Evolutionary conservation across 768 basidiomycete species (phyloP).

Genomic region (Termitomyces sp.): DNA sequence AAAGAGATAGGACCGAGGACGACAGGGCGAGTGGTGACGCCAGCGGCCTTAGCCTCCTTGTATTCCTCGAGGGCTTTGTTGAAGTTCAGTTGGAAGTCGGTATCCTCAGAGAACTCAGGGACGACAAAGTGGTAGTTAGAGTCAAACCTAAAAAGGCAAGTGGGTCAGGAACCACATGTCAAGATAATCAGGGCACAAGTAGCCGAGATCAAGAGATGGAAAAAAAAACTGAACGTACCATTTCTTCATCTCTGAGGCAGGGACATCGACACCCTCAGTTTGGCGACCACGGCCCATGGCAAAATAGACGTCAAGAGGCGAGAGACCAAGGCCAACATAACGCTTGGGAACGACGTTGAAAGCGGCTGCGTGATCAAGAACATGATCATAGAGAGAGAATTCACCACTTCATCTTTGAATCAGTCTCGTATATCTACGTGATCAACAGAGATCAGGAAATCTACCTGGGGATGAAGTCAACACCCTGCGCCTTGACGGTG

Average conservation of each 20-base stretch:
- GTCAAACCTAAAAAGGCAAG: constrained; percentile 69
- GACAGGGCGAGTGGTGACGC: constrained; percentile 91
- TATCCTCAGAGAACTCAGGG: constrained; percentile 87
- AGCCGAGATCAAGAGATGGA: not conserved
- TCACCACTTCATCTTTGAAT: constrained; percentile 66
- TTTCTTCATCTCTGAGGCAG: constrained; percentile 99
- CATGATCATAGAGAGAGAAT: constrained; percentile 98
- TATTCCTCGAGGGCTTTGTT: constrained; percentile 95
- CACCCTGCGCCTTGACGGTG: constrained; percentile 76
- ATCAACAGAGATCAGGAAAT: constrained; percentile 22
- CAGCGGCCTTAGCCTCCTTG: constrained; percentile 89
- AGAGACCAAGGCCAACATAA: constrained; percentile 82
- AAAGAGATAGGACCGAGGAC: constrained; percentile 94
- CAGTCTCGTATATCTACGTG: constrained; percentile 11
- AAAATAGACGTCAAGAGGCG: constrained; percentile 92
- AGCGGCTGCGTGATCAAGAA: constrained; percentile 92
- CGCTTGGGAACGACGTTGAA: constrained; percentile 98
- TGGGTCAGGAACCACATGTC: not conserved
- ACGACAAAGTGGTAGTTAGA: constrained; percentile 99
- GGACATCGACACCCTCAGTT: constrained; percentile 90
- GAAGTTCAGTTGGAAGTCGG: constrained; percentile 91
- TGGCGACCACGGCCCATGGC: constrained; percentile 99
- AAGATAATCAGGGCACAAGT: constrained; percentile 1
- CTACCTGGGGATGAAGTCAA: constrained; percentile 90
- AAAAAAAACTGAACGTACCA: constrained; percentile 57